Percentiles rank a stretch among this genome's conserved stretches.
Conservation (phyloP, 805 yeast species). For the Jamesozyma piceae region DNA sequence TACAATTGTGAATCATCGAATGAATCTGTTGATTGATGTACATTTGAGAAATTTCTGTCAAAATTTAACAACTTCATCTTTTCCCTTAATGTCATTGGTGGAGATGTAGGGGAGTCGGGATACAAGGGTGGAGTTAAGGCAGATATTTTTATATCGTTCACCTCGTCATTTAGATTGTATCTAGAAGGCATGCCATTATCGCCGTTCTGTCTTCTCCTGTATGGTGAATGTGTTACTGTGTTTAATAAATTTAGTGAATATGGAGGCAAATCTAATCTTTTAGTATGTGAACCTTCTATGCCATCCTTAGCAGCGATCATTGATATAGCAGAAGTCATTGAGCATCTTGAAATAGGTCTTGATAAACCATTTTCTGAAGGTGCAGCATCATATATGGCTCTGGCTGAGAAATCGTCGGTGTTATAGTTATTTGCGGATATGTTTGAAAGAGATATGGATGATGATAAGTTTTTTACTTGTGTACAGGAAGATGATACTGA, state of each 20-base stretch:
- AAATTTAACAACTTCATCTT: conserved; percentile 35
- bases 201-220: background rate
- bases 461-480: conserved; percentile 15
- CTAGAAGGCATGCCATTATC: background rate
- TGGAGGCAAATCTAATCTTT: conserved; percentile 36
- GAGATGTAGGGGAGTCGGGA: conserved; percentile 25
- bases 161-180: background rate
- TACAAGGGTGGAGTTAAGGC: conserved; percentile 6
- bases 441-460: conserved; percentile 8
- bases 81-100: conserved; percentile 38
- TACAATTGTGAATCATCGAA: conserved; percentile 1
- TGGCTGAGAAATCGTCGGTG: conserved; percentile 14
- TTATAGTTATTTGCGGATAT: conserved; percentile 15
- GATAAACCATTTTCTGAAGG: conserved; percentile 30
- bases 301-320: conserved; percentile 72
- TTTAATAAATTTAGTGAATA: conserved; percentile 32
- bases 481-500: conserved; percentile 14
- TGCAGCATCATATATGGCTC: conserved; percentile 18
- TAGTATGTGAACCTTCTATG: conserved; percentile 51
- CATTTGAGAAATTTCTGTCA: conserved; percentile 12
- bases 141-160: conserved; percentile 4
- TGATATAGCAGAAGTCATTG: conserved; percentile 58
- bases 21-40: conserved; percentile 1
- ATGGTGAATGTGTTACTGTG: conserved; percentile 23
- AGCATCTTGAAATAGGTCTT: conserved; percentile 51